Evolutionary conservation across 1,139 yeast genomes (phyloP), one percentile per base, ranked within the genome.

Genomic region (Eremothecium coryli): DNA sequence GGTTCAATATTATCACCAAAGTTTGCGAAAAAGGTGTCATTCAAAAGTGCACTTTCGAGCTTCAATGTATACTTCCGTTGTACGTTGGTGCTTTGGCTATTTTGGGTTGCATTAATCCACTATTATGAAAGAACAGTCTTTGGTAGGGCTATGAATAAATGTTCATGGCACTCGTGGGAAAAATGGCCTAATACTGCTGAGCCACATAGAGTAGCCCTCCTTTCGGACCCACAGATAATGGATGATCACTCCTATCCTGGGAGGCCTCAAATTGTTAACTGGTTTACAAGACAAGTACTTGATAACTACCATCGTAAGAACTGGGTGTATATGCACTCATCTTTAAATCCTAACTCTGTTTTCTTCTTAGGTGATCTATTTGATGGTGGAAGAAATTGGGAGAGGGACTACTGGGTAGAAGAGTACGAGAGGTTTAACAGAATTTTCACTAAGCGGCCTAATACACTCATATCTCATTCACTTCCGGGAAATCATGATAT

Each of bases 401-500:
- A 66, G 5, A 74, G 76, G 45, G 64, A 61, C 4, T 64, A 59
- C 14, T 90, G 97, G 96, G 52, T 70, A 23, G 61, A 66, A n/a
- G 97, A 90, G 55, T 78, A 70, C 48, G 51, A 56, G 18, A 62
- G 98, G 37, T 90, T 82, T 56, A 69, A 71, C 47, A 46, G 57
- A 2, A 71, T 90, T 2, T 90, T 82, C 54, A 71, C 62, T 43
- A 62, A 47, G 60, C 73, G 59, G 30, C 61, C 60, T 23, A 60
- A 50, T 38, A 66, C 73, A 35, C 56, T 65, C 20, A 72, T 74
- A 3, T 62, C 73, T 44, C 65, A 70, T 48, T 71, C 78, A 2
- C 59, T 90, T 9, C 95, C 97, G 0, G 98, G 98, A 2, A 90
- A 90, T 52, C 98, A 90, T 55, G 98, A 90, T 55, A 84, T 90